Conservation (phyloP, 2,329 filamentous ascomycete species). For the Xylariaceae sp. region DNA sequence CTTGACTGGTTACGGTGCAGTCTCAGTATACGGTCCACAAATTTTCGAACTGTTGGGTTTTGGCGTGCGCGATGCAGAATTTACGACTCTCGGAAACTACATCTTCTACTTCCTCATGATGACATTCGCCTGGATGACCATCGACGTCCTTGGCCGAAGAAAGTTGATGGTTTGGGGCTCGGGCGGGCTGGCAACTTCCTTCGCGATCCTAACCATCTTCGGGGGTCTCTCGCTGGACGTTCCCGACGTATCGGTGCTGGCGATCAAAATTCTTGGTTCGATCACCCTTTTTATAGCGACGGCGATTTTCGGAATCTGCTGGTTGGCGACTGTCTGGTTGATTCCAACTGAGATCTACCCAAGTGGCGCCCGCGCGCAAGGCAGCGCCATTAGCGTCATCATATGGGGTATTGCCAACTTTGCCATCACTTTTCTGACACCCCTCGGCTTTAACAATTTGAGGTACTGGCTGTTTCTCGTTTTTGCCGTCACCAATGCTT, state of each 20-base stretch:
- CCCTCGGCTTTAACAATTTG: constrained; percentile 61
- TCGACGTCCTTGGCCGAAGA: constrained; percentile 58
- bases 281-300: constrained; percentile 59
- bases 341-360: constrained; percentile 63
- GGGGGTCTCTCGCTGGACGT: constrained; percentile 50
- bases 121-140: constrained; percentile 63
- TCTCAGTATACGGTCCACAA: constrained; percentile 65
- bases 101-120: constrained; percentile 63
- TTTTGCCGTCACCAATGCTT: constrained; percentile 56
- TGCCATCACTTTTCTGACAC: constrained; percentile 58
- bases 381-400: constrained; percentile 56
- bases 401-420: constrained; percentile 63
- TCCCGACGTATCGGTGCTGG: constrained; percentile 43
- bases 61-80: constrained; percentile 52
- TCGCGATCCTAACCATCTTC: constrained; percentile 54
- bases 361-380: constrained; percentile 56
- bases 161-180: constrained; percentile 58
- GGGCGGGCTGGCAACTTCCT: constrained; percentile 49
- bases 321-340: constrained; percentile 62
- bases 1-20: constrained; percentile 59
- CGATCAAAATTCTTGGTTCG: constrained; percentile 53
- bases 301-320: constrained; percentile 62
- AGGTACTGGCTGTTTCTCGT: constrained; percentile 61
- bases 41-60: constrained; percentile 66
- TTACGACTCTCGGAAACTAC: constrained; percentile 63